Percentiles rank a stretch among this genome's conserved stretches.
These are phyloP conservation scores for Terana coerulea DNA, from an alignment of 768 basidiomycete species.

Conservation along the genomic window DNA sequence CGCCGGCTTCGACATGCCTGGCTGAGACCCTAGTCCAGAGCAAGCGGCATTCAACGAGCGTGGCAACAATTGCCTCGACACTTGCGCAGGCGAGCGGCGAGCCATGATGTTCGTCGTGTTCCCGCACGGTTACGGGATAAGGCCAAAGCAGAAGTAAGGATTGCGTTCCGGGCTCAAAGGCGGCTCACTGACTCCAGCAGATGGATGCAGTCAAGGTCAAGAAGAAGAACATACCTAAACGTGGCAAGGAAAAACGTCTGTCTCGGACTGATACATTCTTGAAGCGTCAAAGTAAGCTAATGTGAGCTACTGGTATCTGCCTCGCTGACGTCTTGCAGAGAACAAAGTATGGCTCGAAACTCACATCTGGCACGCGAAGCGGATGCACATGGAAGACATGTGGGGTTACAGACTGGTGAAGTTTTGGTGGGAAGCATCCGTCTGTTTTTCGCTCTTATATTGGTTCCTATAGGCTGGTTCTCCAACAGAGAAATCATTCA, in stretches of 20 bases:
- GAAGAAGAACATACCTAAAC: constrained; percentile 51
- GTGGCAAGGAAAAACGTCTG: constrained; percentile 57
- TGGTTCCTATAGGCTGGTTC: constrained; percentile 56
- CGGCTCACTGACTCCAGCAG: background rate
- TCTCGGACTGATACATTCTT: constrained; percentile 57
- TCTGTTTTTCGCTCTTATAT: background rate
- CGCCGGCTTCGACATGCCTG: too few relatives aligned
- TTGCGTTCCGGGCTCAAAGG: background rate
- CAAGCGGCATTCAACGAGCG: constrained; percentile 69
- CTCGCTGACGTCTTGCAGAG: constrained; percentile 36
- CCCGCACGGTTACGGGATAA: constrained; percentile 79
- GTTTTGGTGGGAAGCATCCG: constrained; percentile 1
- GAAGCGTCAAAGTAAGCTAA: constrained; percentile 65
- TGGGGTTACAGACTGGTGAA: constrained; percentile 89
- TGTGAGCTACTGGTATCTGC: background rate
- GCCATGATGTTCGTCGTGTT: constrained; percentile 90
- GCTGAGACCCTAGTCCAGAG: constrained; percentile 35
- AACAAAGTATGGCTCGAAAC: constrained; percentile 94
- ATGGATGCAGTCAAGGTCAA: constrained; percentile 50
- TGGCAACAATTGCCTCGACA: constrained; percentile 95
- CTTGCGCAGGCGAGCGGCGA: constrained; percentile 88
- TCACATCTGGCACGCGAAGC: constrained; percentile 96
- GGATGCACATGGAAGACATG: constrained; percentile 90
- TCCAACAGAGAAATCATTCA: constrained; percentile 89
- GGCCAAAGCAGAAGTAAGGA: constrained; percentile 73